A percentile compares a stretch with the other conserved stretches of the same genome.
phyloP scores from a whole-genome alignment of 1,284 basidiomycete species.

The Taiwanofungus camphoratus region DNA sequence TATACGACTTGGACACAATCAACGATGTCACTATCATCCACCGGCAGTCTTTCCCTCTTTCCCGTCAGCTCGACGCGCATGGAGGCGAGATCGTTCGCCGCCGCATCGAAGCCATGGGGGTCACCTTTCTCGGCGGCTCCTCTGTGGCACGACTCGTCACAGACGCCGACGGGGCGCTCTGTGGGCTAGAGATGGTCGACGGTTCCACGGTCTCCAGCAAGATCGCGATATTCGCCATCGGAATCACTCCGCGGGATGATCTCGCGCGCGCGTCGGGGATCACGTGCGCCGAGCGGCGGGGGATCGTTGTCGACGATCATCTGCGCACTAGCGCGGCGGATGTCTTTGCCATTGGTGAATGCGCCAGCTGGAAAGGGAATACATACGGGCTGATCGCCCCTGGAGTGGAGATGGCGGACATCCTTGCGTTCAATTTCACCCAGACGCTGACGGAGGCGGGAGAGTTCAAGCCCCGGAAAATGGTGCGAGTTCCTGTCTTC shows the following conservation, averaged over 20 bases:
- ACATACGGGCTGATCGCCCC: slow-evolving; percentile 70
- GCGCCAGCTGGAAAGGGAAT: slow-evolving; percentile 63
- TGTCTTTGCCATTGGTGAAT: slow-evolving; percentile 75
- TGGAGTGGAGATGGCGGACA: slow-evolving; percentile 73
- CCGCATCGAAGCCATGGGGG: slow-evolving; percentile 63
- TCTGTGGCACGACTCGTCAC: slow-evolving; percentile 39
- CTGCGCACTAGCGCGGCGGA: slow-evolving; percentile 52
- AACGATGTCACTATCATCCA: slow-evolving; percentile 50
- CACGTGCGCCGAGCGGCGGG: slow-evolving; percentile 37
- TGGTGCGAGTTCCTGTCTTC: slow-evolving; percentile 28
- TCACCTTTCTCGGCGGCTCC: slow-evolving; percentile 51
- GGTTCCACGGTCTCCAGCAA: slow-evolving; percentile 40
- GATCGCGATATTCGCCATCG: slow-evolving; percentile 60
- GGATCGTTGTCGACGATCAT: slow-evolving; percentile 55
- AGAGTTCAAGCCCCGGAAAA: slow-evolving; percentile 44
- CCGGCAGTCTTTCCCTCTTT: slow-evolving; percentile 57
- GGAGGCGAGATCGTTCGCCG: slow-evolving; percentile 67
- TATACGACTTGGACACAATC: slow-evolving; percentile 51
- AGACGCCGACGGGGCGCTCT: slow-evolving; percentile 34
- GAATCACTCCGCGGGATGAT: slow-evolving; percentile 69
- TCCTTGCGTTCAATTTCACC: slow-evolving; percentile 71
- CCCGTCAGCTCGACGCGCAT: slow-evolving; percentile 65
- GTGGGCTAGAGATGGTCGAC: slow-evolving; percentile 44
- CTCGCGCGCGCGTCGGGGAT: slow-evolving; percentile 51
- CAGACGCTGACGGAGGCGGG: slow-evolving; percentile 39